Evolutionary conservation across 495 filamentous ascomycete genomes (phyloP), one percentile per base, ranked within the genome.

Genomic region (Geoglossum glabrum): DNA sequence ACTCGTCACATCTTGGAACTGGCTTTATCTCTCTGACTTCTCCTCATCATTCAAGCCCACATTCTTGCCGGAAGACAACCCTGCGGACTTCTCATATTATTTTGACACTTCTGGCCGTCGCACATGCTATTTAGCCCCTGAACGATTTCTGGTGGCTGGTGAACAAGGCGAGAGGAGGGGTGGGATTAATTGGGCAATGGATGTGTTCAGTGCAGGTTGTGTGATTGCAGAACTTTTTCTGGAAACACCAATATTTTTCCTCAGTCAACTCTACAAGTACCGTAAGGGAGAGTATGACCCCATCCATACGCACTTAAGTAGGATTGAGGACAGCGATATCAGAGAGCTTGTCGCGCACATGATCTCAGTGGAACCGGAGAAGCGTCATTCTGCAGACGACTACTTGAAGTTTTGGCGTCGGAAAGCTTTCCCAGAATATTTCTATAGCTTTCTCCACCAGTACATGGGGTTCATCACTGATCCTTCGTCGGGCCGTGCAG

Each of bases 1-100:
- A 30, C 74, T 99, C 54, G 90, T 97, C 45, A 99, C 93, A 0
- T 95, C 93, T 27, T 99, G 93, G 93, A 95, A 97, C 70, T 99
- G 93, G 93, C 81, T 99, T 15, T 97, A 96, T 67, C 79, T 99
- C 11, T 80, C 90, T 2, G 93, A 99, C 67, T 99, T 96, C 68
- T 94, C 92, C 23, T 85, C 87, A 3, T 85, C 86, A 1, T 97
- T 94, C 73, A 99, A 99, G 64, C 90, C 87, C 36, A 88, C 89
- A 15, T 92, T 86, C 68, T 75, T 99, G 33, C 93, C 93, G 19
- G 89, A 95, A 64, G 90, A 97, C 64, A 97, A 99, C 63, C 93
- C 93, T 7, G 90, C 89, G 27, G 88, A 97, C 60, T 97, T 96
- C 61, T 93, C 88, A 0, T 97, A 94, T 65, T 99, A 87, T 69